Percentiles rank a stretch among this genome's conserved stretches.
These are phyloP conservation scores for Pontederia paniculata DNA, from an alignment of 176 grass and related monocot genomes.

Conservation along the genomic window DNA sequence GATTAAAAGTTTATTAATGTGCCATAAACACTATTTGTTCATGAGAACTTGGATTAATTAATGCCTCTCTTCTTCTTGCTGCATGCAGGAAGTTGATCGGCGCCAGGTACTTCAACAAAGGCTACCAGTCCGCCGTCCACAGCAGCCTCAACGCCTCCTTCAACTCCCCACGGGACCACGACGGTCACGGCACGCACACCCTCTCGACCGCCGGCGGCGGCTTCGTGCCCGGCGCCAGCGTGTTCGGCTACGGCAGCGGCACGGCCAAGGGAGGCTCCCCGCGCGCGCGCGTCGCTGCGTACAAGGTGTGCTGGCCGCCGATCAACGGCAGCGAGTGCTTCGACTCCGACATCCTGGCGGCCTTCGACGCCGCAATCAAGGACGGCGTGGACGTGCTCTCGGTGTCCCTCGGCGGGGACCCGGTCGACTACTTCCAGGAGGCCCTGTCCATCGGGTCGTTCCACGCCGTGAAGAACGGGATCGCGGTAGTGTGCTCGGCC, in stretches of 20 bases:
- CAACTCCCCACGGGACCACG: slow-evolving; percentile 47
- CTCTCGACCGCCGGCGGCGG: slow-evolving; percentile 58
- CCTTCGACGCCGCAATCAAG: slow-evolving; percentile 5
- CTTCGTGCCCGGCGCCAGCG: slow-evolving; percentile 41
- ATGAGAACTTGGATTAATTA: too few relatives aligned
- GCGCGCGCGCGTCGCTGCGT: slow-evolving; percentile 35
- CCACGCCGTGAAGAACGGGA: slow-evolving; percentile 12
- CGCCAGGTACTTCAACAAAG: slow-evolving; percentile 45
- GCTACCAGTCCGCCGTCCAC: neutral
- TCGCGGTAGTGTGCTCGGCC: slow-evolving; percentile 4
- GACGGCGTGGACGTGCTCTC: slow-evolving; percentile 12
- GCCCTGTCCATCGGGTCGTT: slow-evolving; percentile 9
- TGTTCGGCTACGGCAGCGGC: slow-evolving; percentile 54
- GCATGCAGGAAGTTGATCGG: slow-evolving; percentile 53
- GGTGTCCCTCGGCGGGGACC: slow-evolving; percentile 12
- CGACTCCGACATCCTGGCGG: slow-evolving; percentile 8
- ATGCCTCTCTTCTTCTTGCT: too few relatives aligned
- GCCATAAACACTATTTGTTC: too few relatives aligned
- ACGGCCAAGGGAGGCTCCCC: slow-evolving; percentile 74
- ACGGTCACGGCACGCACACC: slow-evolving; percentile 78
- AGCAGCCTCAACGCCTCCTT: slow-evolving; percentile 1
- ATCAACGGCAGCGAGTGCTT: slow-evolving; percentile 4
- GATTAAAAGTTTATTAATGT: too few relatives aligned
- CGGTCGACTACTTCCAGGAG: neutral
- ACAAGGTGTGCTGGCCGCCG: slow-evolving; percentile 60